Base-by-base conservation (phyloP, 2,329 filamentous ascomycete species). In the Scleromitrula shiraiana region DNA sequence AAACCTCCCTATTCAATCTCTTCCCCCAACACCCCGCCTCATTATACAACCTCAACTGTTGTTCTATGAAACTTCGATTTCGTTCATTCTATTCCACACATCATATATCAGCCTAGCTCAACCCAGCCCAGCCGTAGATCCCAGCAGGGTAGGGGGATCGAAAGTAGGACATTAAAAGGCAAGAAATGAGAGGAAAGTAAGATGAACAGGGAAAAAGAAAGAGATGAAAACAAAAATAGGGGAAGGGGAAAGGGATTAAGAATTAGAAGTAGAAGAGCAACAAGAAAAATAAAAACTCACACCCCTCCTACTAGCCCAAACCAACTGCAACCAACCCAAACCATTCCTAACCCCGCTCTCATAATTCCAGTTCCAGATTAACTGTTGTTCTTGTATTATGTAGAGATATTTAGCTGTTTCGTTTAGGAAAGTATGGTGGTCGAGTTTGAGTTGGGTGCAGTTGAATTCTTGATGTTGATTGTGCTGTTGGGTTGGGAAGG, bases 21-120 rank as follows among this genome's bases (percentile, higher is more conserved):
- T 58, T 58, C 14, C 49, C 52, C 51, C 63, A 64, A 51, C 62
- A 65, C 3, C 51, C 46, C 12, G 57, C 59, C 7, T 46, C 37
- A 19, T 30, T 40, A 54, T 62, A 63, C 19, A 62, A 42, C 15
- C 20, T 48, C 46, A 64, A 50, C 35, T 63, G 60, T 50, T 65
- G 62, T 50, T 65, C 62, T 24, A 65, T 64, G 36, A 65, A 65
- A 24, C 55, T 59, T 19, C 56, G 36, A n/a, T 64, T 39, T 45
- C 63, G 61, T 23, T 45, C 50, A 38, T 64, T 64, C 62, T 64
- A 22, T 26, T 12, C 7, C 12, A 20, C 17, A 7, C 8, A 17
- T 47, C n/a, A n/a, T n/a, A n/a, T n/a, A n/a, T n/a, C n/a, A n/a
- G n/a, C n/a, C n/a, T n/a, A n/a, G n/a, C n/a, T n/a, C n/a, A n/a